Base-by-base conservation (phyloP, 1,139 yeast species). In the Taphrina wiesneri region DNA sequence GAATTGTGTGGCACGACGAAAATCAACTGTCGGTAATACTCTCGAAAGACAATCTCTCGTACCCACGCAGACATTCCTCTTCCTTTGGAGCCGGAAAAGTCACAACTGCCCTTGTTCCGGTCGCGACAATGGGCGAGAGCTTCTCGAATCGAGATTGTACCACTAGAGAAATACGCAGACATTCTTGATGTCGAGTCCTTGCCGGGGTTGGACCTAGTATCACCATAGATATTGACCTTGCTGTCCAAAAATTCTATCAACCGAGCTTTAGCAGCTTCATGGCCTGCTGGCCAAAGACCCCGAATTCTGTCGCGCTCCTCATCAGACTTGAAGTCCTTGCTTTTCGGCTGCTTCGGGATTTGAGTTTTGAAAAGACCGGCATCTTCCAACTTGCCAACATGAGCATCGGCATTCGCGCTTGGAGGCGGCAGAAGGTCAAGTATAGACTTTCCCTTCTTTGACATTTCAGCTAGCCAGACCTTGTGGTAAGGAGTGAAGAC, bases 11-110 rank as follows among this genome's bases (percentile, higher is more conserved):
- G 87, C 81, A 83, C 81, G 67, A 79, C 75, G 65, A 79, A 76
- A 52, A 82, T 68, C 39, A 82, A 77, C 69, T 83, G 85, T 47
- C 80, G 77, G 71, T 84, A 84, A 67, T 83, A 83, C 71, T 84
- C 86, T 69, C 86, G 77, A 83, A 85, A 84, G 0, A 86, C 84
- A 6, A 84, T 76, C 72, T 84, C 85, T 46, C 86, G 77, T 17
- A 83, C 76, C 77, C 82, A 83, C 54, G 79, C 79, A 21, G 77
- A 75, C 17, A 76, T 72, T 13, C 82, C 80, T 1, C 71, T n/a
- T 15, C 63, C 76, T 74, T 39, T 62, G 49, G 53, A 69, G 72
- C 39, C 78, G 77, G 51, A 78, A 71, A 21, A 72, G 64, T 45
- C 73, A 72, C 11, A 72, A 62, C 11, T 74, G 68, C 56, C 74